Evolutionary conservation across 257 asterid species (phyloP).

Genomic region (Echites panduratus): DNA sequence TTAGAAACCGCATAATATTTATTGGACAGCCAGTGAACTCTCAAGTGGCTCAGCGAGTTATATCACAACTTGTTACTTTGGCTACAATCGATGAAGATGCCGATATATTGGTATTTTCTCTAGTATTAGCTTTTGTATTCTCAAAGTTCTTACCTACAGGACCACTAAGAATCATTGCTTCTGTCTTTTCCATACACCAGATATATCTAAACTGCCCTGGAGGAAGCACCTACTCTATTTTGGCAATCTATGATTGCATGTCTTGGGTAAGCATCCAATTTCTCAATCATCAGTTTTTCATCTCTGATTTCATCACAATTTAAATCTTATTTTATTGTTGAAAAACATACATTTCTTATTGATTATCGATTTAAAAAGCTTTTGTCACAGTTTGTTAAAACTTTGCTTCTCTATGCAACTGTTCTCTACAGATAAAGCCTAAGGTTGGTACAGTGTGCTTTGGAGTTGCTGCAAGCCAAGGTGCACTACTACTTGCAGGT

Average conservation of each 20-base stretch:
- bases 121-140: slow-evolving; percentile 9
- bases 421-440: slow-evolving; percentile 73
- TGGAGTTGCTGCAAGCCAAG: slow-evolving; percentile 95
- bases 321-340: neutral
- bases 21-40: slow-evolving; percentile 80
- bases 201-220: slow-evolving; percentile 94
- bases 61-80: slow-evolving; percentile 90
- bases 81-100: slow-evolving; percentile 91
- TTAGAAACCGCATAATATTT: slow-evolving; percentile 91
- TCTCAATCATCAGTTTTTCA: neutral
- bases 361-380: neutral
- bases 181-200: slow-evolving; percentile 32
- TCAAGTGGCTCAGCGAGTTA: slow-evolving; percentile 86
- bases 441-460: slow-evolving; percentile 95
- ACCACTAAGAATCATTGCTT: slow-evolving; percentile 13
- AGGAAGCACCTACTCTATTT: slow-evolving; percentile 79
- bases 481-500: slow-evolving; percentile 95
- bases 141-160: neutral
- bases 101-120: slow-evolving; percentile 67
- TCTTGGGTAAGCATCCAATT: slow-evolving; percentile 71
- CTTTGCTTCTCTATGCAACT: slow-evolving; percentile 11
- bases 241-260: slow-evolving; percentile 99
- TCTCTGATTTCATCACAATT: neutral
- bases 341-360: neutral
- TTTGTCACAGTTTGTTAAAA: slow-evolving; percentile 16